Evolutionary conservation across 2,329 filamentous ascomycete genomes (phyloP), one percentile per base, ranked within the genome.

Genomic region (Pyrenochaeta sp.): DNA sequence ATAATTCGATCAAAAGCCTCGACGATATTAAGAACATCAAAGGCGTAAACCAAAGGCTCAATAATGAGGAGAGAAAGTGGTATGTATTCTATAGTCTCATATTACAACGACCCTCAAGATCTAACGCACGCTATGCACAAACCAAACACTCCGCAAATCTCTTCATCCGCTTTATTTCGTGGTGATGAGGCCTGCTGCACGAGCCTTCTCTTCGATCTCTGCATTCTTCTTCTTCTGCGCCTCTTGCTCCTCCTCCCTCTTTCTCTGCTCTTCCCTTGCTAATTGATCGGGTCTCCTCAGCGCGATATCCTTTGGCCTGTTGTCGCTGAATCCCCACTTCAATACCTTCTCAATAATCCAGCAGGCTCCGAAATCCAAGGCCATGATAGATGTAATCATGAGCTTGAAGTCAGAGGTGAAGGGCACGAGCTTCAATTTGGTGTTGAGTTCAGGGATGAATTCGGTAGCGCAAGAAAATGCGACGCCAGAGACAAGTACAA

Each of bases 381-480:
- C 76, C 95, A 99, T 99, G 68, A 91, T 83, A 0, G 80, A 77
- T 0, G 92, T 96, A 81, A 99, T 87, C 46, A 89, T 94, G 37
- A 84, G 73, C 82, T 96, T 97, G 85, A 99, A 99, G 67, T 96
- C 91, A 2, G 83, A 83, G 29, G 82, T 89, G 77, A 99, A 99
- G 2, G 91, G 91, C 4, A 99, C 95, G 0, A 99, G 87, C 71
- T 90, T 92, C 79, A 99, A 89, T 77, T 91, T 89, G 77, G 94
- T 85, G 78, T 98, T 99, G 77, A 99, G 87, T 74, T 98, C 95
- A 2, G 95, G 95, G 43, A 98, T 83, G 68, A 99, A 92, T 76
- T 99, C 95, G 1, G 94, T 96, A 6, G 93, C 94, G 79, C 94
- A 97, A 41, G 90, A 89, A 77, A 99, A 98, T 5, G 95, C 94